These are phyloP conservation scores for Pyricularia sp. DNA, from an alignment of 2,329 filamentous ascomycete genomes.

Conservation along the genomic window DNA sequence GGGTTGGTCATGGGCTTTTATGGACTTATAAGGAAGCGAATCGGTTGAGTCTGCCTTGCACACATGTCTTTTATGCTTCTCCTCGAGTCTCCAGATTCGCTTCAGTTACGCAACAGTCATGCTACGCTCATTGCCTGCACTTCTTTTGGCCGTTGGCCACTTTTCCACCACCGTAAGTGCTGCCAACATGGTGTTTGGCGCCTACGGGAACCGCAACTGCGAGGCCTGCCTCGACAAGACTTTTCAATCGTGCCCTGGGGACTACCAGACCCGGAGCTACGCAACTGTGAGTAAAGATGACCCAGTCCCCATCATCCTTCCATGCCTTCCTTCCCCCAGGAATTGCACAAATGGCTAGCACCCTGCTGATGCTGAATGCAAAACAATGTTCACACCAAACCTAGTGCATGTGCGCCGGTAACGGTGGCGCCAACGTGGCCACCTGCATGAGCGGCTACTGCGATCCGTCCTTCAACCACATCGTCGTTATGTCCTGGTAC, in stretches of 20 bases:
- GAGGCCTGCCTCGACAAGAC: not conserved
- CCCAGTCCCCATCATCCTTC: no score
- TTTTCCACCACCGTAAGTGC: not conserved
- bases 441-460: constrained; percentile 1
- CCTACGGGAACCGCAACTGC: not conserved
- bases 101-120: not conserved
- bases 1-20: not conserved
- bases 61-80: not conserved
- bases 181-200: not conserved
- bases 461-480: not conserved
- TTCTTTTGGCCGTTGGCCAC: not conserved
- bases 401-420: constrained; percentile 1
- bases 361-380: not conserved
- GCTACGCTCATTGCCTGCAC: not conserved
- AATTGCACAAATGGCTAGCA: not conserved
- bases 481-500: not conserved
- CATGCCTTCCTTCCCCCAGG: no score
- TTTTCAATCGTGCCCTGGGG: not conserved
- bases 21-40: not conserved
- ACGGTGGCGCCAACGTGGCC: not conserved
- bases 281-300: not conserved
- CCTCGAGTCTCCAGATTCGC: not conserved
- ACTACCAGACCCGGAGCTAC: not conserved
- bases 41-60: not conserved
- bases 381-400: not conserved